Base-by-base conservation (phyloP, 257 asterid genomes). In the Plectranthus barbatus region DNA sequence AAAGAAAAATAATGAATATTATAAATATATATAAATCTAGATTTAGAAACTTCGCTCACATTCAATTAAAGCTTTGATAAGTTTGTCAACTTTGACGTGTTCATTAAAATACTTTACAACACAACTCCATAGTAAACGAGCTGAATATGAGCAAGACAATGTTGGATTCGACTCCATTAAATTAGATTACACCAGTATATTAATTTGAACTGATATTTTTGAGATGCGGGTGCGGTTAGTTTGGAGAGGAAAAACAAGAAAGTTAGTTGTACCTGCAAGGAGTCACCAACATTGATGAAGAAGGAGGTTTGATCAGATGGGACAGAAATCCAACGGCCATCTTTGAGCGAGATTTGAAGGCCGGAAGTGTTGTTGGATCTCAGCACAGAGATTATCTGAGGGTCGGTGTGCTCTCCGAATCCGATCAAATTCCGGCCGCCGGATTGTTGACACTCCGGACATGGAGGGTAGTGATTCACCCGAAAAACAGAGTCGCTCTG, bases 391-490 rank as follows among this genome's bases (percentile, higher is more conserved):
- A 91, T 83, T 62, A 91, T 83, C 76, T 91, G 98, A 15, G 98
- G 98, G 83, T 91, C 96, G 0, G 96, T 91, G 47, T 91, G 98
- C 53, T 77, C 96, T 34, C 98, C 96, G 17, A 91, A 91, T 8
- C 98, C 98, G 49, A 86, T 84, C 60, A 80, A n/a, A 74, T 75
- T 72, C 41, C 33, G 9, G 59, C 64, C 79, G 50, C 56, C 47
- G 23, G 78, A 21, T n/a, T 76, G 80, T 34, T 46, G 56, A 18
- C 5, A 19, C 0, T 77, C 82, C 0, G 86, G 82, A 67, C 80
- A 72, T 2, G 97, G 92, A 4, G 97, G 96, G 72, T 88, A 88
- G 62, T 86, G 95, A 69, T 91, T 85, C 21, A 85, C n/a, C 69
- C 93, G 67, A 68, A 82, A 85, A 74, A 82, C 73, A 56, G 93